Percentiles rank a stretch among this genome's conserved stretches.
Conservation (phyloP, 306 rosid genomes). For the Astragalus membranaceus region DNA sequence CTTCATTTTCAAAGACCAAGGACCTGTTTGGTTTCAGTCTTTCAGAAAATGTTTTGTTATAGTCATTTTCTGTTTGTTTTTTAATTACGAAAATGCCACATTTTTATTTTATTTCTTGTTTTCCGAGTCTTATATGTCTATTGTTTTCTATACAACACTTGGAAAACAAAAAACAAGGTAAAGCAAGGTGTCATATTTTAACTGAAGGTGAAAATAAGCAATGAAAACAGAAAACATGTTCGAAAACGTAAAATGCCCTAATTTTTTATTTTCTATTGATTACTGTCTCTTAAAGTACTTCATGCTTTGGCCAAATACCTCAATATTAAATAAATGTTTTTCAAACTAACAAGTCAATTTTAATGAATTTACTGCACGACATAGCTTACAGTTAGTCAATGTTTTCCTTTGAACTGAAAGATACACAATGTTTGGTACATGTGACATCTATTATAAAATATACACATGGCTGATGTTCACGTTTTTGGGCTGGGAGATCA, state of each 20-base stretch:
- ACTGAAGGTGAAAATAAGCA: background rate
- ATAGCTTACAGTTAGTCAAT: background rate
- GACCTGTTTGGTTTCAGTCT: background rate
- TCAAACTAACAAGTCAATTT: background rate
- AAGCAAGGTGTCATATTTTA: background rate
- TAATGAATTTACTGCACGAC: background rate
- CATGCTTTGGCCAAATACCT: background rate
- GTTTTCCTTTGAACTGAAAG: background rate
- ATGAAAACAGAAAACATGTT: background rate
- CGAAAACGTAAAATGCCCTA: background rate
- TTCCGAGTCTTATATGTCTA: background rate
- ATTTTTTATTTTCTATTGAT: background rate
- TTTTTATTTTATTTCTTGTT: background rate
- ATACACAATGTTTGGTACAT: background rate
- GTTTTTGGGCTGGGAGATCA: slow-evolving; percentile 23
- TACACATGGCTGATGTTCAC: background rate
- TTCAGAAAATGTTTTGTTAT: background rate
- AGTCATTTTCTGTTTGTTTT: background rate
- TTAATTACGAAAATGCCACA: background rate
- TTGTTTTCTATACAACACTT: background rate
- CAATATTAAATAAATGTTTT: background rate
- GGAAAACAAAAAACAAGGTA: background rate
- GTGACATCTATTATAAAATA: background rate
- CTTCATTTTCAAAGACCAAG: background rate
- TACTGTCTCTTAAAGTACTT: background rate